Conservation (phyloP, 2,329 filamentous ascomycete genomes). For the Aureobasidium musti region DNA sequence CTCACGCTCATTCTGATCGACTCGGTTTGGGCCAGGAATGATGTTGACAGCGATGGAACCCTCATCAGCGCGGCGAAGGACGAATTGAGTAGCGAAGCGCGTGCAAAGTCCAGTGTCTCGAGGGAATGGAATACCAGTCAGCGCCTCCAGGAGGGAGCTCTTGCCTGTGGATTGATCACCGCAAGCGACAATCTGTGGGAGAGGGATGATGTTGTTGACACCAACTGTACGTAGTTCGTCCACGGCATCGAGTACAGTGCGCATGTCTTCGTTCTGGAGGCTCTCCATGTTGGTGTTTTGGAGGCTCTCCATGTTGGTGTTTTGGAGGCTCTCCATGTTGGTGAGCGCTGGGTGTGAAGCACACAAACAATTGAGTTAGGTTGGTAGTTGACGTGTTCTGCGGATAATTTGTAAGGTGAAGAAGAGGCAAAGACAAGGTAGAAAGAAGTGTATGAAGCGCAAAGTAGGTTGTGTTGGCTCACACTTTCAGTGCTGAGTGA, state of each 20-base stretch:
- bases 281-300: not conserved
- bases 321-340: conserved; percentile 2
- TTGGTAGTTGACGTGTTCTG: not conserved
- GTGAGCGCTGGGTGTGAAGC: not conserved
- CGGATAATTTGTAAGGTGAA: not conserved
- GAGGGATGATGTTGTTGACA: conserved; percentile 38
- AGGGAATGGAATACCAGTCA: conserved; percentile 54
- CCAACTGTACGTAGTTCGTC: conserved; percentile 56
- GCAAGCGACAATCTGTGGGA: conserved; percentile 50
- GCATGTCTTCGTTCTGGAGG: conserved; percentile 41
- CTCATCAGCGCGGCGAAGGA: conserved; percentile 48
- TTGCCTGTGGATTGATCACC: conserved; percentile 65
- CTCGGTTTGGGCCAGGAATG: not conserved
- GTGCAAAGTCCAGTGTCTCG: conserved; percentile 53
- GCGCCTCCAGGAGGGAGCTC: conserved; percentile 65
- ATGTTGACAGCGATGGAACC: conserved; percentile 34
- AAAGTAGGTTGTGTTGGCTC: not conserved
- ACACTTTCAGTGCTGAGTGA: not conserved
- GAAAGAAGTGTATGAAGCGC: not conserved
- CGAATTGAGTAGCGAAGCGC: conserved; percentile 62
- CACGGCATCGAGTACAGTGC: conserved; percentile 55
- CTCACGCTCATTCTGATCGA: not conserved
- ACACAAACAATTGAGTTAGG: not conserved
- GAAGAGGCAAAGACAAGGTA: not conserved
- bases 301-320: not conserved